phyloP scores from a whole-genome alignment of 352 stramenopile genomes.

The Plasmopara muralis region DNA sequence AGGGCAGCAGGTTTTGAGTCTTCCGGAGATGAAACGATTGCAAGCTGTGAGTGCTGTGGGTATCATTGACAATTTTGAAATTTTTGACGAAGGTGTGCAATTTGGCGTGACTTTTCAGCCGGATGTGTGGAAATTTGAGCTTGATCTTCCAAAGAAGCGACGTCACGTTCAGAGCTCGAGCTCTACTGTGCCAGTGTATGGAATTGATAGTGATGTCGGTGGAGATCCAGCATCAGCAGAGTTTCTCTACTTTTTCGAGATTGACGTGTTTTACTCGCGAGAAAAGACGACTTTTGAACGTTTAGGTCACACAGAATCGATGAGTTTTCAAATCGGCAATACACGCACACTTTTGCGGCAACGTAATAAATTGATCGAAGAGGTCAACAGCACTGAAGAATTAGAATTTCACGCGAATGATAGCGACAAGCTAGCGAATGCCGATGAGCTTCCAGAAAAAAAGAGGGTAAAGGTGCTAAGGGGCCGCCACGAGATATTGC shows the following conservation, averaged over 20 bases:
- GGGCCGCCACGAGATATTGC: conserved; percentile 32
- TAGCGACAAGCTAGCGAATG: conserved; percentile 37
- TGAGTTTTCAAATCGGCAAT: conserved; percentile 83
- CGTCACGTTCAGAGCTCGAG: conserved; percentile 48
- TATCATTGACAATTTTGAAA: conserved; percentile 48
- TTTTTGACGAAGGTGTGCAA: conserved; percentile 35
- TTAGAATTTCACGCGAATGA: conserved; percentile 29
- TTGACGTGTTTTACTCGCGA: conserved; percentile 69
- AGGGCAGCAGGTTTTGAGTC: conserved; percentile 39
- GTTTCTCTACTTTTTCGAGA: conserved; percentile 85
- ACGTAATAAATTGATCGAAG: conserved; percentile 69
- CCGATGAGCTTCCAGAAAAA: conserved; percentile 64
- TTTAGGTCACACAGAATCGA: conserved; percentile 61
- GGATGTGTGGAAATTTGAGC: conserved; percentile 88
- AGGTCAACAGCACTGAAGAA: conserved; percentile 26
- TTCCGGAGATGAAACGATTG: conserved; percentile 61
- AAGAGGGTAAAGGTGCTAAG: conserved; percentile 63
- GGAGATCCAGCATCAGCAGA: conserved; percentile 43
- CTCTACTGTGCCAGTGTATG: conserved; percentile 14
- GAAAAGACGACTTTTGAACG: conserved; percentile 58
- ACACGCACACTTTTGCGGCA: conserved; percentile 78
- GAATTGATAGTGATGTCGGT: conserved; percentile 10
- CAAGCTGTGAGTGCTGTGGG: conserved; percentile 63
- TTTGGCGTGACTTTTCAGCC: conserved; percentile 84
- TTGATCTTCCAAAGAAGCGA: conserved; percentile 83